These are phyloP conservation scores for Arthrobotrys iridis DNA, from an alignment of 2,329 filamentous ascomycete genomes.

Conservation along the genomic window DNA sequence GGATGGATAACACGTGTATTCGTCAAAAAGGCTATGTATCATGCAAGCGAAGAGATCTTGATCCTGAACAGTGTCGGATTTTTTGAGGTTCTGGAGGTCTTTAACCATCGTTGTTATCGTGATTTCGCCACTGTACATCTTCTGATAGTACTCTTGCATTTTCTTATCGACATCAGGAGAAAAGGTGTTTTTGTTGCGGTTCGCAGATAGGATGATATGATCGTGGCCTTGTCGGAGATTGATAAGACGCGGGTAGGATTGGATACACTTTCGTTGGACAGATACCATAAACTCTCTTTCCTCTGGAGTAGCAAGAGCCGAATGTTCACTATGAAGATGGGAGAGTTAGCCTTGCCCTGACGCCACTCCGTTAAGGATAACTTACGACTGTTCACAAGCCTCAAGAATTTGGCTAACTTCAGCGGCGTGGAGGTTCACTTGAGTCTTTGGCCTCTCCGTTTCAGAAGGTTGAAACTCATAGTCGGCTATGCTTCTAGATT, in stretches of 20 bases:
- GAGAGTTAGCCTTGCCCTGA: neutral
- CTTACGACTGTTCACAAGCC: slow-evolving; percentile 51
- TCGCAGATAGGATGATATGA: slow-evolving; percentile 87
- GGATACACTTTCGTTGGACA: slow-evolving; percentile 86
- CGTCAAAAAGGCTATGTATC: slow-evolving; percentile 97
- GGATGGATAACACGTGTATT: slow-evolving; percentile 93
- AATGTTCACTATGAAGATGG: slow-evolving; percentile 22
- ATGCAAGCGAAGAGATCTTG: slow-evolving; percentile 98
- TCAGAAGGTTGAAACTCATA: slow-evolving; percentile 53
- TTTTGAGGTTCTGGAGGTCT: slow-evolving; percentile 85
- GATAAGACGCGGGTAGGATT: slow-evolving; percentile 90
- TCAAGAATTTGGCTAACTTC: slow-evolving; percentile 51
- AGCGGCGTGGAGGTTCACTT: slow-evolving; percentile 42
- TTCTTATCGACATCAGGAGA: slow-evolving; percentile 81
- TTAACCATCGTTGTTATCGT: slow-evolving; percentile 87
- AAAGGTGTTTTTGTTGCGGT: slow-evolving; percentile 81
- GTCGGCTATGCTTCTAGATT: slow-evolving; percentile 42
- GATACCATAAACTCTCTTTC: slow-evolving; percentile 76
- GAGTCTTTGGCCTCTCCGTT: slow-evolving; percentile 24
- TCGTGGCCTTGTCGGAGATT: slow-evolving; percentile 95
- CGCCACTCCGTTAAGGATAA: neutral
- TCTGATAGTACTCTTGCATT: slow-evolving; percentile 98
- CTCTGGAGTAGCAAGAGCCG: slow-evolving; percentile 62
- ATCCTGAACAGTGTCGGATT: slow-evolving; percentile 81
- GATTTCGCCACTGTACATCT: slow-evolving; percentile 93